phyloP scores from a whole-genome alignment of 345 rosid species.

The Chamaenerion angustifolium region DNA sequence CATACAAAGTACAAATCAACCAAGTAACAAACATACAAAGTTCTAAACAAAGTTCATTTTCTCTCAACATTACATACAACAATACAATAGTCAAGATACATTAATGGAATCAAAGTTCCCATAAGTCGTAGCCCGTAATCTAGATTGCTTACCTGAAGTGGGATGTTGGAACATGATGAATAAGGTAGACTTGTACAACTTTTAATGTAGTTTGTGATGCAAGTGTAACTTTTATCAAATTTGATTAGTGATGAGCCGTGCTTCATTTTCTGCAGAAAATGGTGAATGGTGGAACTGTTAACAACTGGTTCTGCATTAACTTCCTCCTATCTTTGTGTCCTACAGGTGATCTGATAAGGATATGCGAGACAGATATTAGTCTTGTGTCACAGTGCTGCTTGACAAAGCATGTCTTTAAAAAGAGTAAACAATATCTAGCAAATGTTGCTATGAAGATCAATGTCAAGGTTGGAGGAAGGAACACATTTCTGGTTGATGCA shows the following conservation, averaged over 20 bases:
- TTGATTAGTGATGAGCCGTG: neutral
- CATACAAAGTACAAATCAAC: no score
- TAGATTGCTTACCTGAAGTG: conserved; percentile 77
- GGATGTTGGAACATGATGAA: conserved; percentile 99
- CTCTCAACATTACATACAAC: no score
- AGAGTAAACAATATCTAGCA: conserved; percentile 81
- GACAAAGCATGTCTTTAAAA: conserved; percentile 70
- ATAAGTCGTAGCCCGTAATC: no score
- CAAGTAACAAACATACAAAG: no score
- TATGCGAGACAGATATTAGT: conserved; percentile 97
- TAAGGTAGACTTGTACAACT: conserved; percentile 33
- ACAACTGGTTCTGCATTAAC: conserved; percentile 82
- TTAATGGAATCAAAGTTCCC: no score
- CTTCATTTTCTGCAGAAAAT: conserved; percentile 55
- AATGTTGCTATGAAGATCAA: conserved; percentile 90
- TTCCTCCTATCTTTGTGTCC: conserved; percentile 6
- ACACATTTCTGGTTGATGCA: conserved; percentile 92
- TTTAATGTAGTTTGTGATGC: neutral
- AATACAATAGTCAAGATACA: no score
- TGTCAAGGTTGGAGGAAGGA: conserved; percentile 97
- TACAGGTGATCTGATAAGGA: conserved; percentile 88
- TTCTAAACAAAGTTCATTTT: no score
- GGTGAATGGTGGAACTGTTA: conserved; percentile 93
- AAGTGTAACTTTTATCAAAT: neutral
- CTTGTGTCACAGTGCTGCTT: conserved; percentile 92